Base-by-base conservation (phyloP, 768 basidiomycete species). In the Termitomyces sp. region DNA sequence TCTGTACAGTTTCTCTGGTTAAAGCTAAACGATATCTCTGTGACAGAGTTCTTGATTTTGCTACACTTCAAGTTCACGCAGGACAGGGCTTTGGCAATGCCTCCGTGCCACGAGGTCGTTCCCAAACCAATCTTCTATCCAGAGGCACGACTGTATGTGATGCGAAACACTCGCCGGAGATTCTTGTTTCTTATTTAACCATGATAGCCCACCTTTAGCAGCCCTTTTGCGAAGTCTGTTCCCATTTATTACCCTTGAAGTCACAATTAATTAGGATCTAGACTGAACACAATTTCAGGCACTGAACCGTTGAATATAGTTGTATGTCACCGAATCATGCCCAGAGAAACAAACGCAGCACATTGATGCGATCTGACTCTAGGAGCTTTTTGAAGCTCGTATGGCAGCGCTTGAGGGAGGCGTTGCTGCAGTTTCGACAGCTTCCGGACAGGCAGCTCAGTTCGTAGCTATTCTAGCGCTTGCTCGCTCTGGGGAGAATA, bases 331-430 rank as follows among this genome's bases (percentile, higher is more conserved):
- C 27, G 27, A 43, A 16, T 23, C 14, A 23, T 23, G 19, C 21
- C 21, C 23, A 10, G 12, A 23, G 3, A 17, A n/a, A 5, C 5
- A 2, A n/a, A 23, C 27, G 27, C 17, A 32, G 3, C n/a, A 9
- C 17, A 35, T 28, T 32, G 40, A 53, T 27, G 10, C 9, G 4
- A 14, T 14, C 5, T 16, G 12, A 12, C 5, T 42, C 42, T 46
- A 53, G 52, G 84, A 84, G 52, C 85, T 91, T 1, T 90, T 93
- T 60, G 91, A 92, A 68, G 78, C 86, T 51, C 82, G 91, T 12
- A 84, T 91, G 28, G 85, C 88, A 2, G 86, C 87, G 0, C 76
- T 92, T 21, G 90, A 93, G 66, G 87, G 88, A 14, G 90, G 91
- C 21, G 75, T 73, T 1, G 88, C 87, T 1, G 89, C 89, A 7